Evolutionary conservation across 2,329 filamentous ascomycete species (phyloP), one percentile per base, ranked within the genome.

Genomic region (Alternaria ethzedia): DNA sequence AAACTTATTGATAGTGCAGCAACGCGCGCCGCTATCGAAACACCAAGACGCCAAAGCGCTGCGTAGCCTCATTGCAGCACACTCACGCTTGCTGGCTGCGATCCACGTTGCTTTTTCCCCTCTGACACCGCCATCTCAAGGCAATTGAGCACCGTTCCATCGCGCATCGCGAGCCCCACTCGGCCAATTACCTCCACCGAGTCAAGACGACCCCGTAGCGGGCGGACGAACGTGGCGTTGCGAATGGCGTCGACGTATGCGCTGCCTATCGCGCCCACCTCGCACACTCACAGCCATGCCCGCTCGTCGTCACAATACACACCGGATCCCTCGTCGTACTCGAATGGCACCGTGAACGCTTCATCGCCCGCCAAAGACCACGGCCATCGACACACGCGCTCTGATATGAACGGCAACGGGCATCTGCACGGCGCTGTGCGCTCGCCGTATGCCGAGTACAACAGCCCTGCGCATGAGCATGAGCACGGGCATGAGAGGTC

Each of bases 211-310:
- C 54, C 45, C 57, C 46, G n/a, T 59, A 63, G 55, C 67, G 65
- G 64, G 57, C 61, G 57, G 44, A 66, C 69, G 66, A 64, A 64
- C 57, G 63, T 65, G 64, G 56, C 60, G 50, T 45, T 61, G 68
- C 60, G 59, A 45, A 84, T 84, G 82, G 81, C 82, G 64, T 82
- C 82, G 61, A 81, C 79, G 61, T 83, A 83, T 77, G 81, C 81
- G 47, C 76, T 83, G 66, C 82, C 82, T 52, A 63, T 76, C 47
- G 73, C 75, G 59, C 62, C 70, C 56, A 70, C 74, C 59, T 72
- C 74, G 59, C 77, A 77, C 52, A 43, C 74, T 32, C 76, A 78
- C 64, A 71, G 70, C 69, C 77, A 80, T 75, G 76, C 73, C 70
- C 80, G 81, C 62, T 78, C 75, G 36, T 80, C 78, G 59, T 80